Percentiles rank a stretch among this genome's conserved stretches.
Conservation (phyloP, 2,329 filamentous ascomycete species). For the Alternaria brassicicola region DNA sequence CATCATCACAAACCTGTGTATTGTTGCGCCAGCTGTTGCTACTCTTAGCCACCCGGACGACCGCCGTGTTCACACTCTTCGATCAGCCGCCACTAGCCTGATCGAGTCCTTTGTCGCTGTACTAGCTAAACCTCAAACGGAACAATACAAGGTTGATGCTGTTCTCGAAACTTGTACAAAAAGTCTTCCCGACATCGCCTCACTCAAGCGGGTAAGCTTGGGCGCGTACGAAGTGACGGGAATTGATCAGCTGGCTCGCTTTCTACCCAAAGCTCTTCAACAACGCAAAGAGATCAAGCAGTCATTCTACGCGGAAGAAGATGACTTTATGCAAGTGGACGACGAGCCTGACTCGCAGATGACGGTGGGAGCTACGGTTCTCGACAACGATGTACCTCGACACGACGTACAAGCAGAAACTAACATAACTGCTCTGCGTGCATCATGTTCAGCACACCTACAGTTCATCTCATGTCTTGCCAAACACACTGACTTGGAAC, state of each 20-base stretch:
- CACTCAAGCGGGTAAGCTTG: constrained; percentile 18
- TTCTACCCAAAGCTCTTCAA: constrained; percentile 40
- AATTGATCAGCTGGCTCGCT: constrained; percentile 41
- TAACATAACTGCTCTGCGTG: constrained; percentile 38
- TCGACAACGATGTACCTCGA: constrained; percentile 51
- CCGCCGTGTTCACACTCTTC: constrained; percentile 30
- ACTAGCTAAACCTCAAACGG: constrained; percentile 47
- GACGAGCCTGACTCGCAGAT: constrained; percentile 66
- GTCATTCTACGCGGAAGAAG: constrained; percentile 44
- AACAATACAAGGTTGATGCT: constrained; percentile 53
- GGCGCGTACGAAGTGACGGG: constrained; percentile 35
- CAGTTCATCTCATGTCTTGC: constrained; percentile 33
- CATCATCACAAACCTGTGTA: constrained; percentile 57
- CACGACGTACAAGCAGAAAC: constrained; percentile 48
- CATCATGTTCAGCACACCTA: constrained; percentile 37
- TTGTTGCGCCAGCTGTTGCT: constrained; percentile 48
- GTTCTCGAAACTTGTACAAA: constrained; percentile 48
- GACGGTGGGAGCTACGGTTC: constrained; percentile 53
- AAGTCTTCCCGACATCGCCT: constrained; percentile 38
- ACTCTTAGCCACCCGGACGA: constrained; percentile 25
- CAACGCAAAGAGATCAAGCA: constrained; percentile 38
- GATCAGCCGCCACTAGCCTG: constrained; percentile 29
- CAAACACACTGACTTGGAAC: constrained; percentile 14
- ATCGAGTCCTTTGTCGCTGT: constrained; percentile 42
- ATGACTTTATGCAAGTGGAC: constrained; percentile 71